phyloP scores from a whole-genome alignment of 176 grass and related monocot species.

The Avena sativa region DNA sequence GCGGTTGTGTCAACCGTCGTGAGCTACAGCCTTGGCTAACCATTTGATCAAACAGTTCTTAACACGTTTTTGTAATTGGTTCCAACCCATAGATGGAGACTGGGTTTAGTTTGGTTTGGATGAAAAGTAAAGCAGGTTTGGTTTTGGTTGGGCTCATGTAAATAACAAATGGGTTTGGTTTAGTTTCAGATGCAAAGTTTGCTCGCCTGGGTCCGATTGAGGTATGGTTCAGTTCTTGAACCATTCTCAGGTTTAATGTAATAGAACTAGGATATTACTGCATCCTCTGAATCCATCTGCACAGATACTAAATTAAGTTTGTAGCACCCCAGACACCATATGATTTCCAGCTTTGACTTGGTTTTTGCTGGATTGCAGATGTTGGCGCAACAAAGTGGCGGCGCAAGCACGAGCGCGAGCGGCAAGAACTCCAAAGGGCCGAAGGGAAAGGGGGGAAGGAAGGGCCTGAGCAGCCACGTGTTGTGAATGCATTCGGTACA shows the following conservation, averaged over 20 bases:
- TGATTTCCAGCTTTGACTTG: not conserved
- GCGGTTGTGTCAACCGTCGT: too few relatives aligned
- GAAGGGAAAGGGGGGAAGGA: not conserved
- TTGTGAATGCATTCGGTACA: not conserved
- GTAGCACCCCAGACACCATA: not conserved
- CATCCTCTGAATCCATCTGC: not conserved
- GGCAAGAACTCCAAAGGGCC: not conserved
- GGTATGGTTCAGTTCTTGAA: too few relatives aligned
- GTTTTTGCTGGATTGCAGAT: conserved; percentile 45
- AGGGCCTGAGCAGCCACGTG: conserved; percentile 17
- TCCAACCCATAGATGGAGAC: too few relatives aligned
- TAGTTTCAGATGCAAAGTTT: too few relatives aligned
- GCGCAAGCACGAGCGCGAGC: conserved; percentile 25
- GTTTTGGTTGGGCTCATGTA: too few relatives aligned
- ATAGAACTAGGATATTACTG: not conserved
- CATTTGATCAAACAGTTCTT: too few relatives aligned
- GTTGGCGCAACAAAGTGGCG: conserved; percentile 28
- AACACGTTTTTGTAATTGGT: too few relatives aligned
- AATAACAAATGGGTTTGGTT: too few relatives aligned
- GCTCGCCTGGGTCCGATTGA: too few relatives aligned
- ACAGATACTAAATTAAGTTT: not conserved
- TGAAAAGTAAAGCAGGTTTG: too few relatives aligned
- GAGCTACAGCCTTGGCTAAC: too few relatives aligned
- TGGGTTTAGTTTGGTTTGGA: too few relatives aligned
- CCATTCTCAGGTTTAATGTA: not conserved